These are phyloP conservation scores for Phytophthora idaei DNA, from an alignment of 352 stramenopile genomes.

Conservation along the genomic window DNA sequence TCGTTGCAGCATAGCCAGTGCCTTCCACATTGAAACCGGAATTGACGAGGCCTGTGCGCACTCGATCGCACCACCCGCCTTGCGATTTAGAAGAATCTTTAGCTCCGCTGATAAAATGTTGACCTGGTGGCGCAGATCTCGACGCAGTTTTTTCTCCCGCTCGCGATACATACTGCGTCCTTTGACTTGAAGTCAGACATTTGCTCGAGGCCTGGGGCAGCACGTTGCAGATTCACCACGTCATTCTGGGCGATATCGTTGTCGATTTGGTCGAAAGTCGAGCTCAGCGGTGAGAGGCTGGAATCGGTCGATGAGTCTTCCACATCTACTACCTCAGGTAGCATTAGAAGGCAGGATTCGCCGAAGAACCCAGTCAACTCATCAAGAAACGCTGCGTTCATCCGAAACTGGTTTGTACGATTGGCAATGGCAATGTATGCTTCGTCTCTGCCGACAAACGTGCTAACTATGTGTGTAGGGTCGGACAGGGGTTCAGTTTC, in stretches of 20 bases:
- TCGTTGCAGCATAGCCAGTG: constrained; percentile 15
- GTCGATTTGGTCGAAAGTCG: constrained; percentile 2
- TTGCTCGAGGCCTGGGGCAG: not conserved
- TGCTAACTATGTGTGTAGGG: not conserved
- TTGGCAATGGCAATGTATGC: not conserved
- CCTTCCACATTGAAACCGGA: constrained; percentile 19
- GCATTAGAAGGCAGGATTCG: not conserved
- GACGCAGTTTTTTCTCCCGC: constrained; percentile 23
- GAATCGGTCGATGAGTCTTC: not conserved
- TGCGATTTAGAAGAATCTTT: constrained; percentile 5
- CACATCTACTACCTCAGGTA: not conserved
- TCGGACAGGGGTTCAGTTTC: not conserved
- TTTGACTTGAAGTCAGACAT: not conserved
- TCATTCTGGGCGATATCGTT: not conserved
- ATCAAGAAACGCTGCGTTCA: constrained; percentile 11
- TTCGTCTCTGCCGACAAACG: not conserved
- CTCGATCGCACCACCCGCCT: not conserved
- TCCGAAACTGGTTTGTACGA: not conserved
- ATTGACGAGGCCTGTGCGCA: not conserved
- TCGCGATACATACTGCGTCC: constrained; percentile 31
- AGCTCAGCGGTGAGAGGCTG: constrained; percentile 2
- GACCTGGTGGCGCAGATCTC: constrained; percentile 21
- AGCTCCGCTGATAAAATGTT: constrained; percentile 24
- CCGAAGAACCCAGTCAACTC: constrained; percentile 8
- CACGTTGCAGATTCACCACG: too few species aligned